phyloP scores from a whole-genome alignment of 2,329 filamentous ascomycete genomes.

The Emericellopsis cladophorae region DNA sequence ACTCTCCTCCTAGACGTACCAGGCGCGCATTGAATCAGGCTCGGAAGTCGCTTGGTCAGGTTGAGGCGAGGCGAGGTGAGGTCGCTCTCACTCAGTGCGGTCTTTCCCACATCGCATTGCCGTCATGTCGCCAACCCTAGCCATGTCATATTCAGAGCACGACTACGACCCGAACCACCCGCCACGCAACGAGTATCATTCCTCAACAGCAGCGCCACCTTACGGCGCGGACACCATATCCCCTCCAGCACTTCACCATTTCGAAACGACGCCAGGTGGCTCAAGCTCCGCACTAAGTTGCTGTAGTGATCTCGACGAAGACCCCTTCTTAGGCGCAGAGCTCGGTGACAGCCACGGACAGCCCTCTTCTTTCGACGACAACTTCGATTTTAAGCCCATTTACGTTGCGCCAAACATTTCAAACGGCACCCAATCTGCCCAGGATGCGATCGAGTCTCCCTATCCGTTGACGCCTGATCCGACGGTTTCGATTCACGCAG shows the following conservation, averaged over 20 bases:
- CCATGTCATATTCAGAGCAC: conserved; percentile 3
- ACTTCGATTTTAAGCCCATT: conserved; percentile 1
- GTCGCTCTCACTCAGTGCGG: background rate
- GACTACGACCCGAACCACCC: conserved; percentile 1
- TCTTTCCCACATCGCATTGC: background rate
- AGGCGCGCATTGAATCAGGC: too few species aligned
- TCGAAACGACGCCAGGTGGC: conserved; percentile 32
- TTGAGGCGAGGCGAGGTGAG: background rate
- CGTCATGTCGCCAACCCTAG: conserved; percentile 2
- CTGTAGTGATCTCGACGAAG: conserved; percentile 32
- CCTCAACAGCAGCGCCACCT: conserved; percentile 17
- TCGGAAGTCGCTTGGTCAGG: background rate
- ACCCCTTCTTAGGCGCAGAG: conserved; percentile 38
- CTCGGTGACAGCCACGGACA: conserved; percentile 28
- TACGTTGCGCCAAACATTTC: too few species aligned
- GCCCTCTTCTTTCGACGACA: conserved; percentile 31
- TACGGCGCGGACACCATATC: conserved; percentile 9
- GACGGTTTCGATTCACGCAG: conserved; percentile 33
- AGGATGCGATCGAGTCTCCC: conserved; percentile 10
- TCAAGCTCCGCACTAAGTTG: conserved; percentile 32
- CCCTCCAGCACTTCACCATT: conserved; percentile 5
- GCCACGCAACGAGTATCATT: conserved; percentile 13
- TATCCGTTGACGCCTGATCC: conserved; percentile 39
- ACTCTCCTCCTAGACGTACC: too few species aligned
- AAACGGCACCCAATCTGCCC: too few species aligned